Base-by-base conservation (phyloP, 2,329 filamentous ascomycete species). In the Aspergillus fijiensis region DNA sequence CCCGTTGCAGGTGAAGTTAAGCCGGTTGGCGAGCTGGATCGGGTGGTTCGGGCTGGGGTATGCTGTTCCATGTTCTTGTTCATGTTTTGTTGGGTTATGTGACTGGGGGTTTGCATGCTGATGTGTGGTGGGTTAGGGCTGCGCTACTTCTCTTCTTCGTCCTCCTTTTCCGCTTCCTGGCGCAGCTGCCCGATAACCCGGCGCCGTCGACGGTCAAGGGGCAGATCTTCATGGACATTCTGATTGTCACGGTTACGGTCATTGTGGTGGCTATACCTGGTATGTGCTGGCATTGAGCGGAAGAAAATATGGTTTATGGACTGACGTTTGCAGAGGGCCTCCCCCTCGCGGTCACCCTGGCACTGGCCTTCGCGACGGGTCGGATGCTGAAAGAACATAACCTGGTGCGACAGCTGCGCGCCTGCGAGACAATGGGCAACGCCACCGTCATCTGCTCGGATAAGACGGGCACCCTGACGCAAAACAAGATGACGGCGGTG, bases 71-170 rank as follows among this genome's bases (percentile, higher is more conserved):
- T 23, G 23, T 4, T 23, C 4, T 23, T 23, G 3, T 23, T 23
- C 23, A 5, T 23, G 2, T 1, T 23, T 4, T 1, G 23, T 23
- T 2, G 23, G 23, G 2, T 23, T 23, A 3, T 3, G 2, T 23
- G 2, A 23, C 23, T 23, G 3, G 2, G 1, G 3, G 23, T 1
- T 23, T 23, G 4, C 23, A 25, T 19, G 14, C 11, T 48, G 4
- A 27, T n/a, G 7, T 19, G 7, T 1, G 5, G 27, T 21, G 49
- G 33, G 12, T 4, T 35, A 71, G 71, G 53, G 78, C 84, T 58
- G 90, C 91, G 49, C 90, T 89, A 63, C 80, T 94, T 9, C 81
- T 96, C 51, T 96, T 96, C 75, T 81, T 93, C 54, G 89, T 96
- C 49, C 82, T 96, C 10, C 86, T 96, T 69, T 92, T 96, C 78